These are phyloP conservation scores for Phyllosticta citrichinensis DNA, from an alignment of 2,329 filamentous ascomycete genomes.

Conservation along the genomic window DNA sequence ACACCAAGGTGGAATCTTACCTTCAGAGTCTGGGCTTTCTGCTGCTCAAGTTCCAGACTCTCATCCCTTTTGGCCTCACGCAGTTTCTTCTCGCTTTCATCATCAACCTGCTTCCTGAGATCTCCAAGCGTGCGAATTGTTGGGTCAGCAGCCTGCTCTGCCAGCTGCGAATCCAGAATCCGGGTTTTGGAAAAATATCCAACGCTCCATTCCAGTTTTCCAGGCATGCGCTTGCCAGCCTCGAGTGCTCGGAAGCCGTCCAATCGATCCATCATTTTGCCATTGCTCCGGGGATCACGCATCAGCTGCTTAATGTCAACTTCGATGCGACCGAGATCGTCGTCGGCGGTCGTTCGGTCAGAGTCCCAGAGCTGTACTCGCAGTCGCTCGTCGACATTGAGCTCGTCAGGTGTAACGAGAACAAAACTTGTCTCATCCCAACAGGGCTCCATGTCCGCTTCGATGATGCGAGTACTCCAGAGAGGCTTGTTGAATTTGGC, in stretches of 20 bases:
- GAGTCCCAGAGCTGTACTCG: constrained; percentile 68
- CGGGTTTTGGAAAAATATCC: constrained; percentile 61
- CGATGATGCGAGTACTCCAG: constrained; percentile 55
- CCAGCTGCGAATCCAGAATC: constrained; percentile 52
- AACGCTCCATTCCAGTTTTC: constrained; percentile 58
- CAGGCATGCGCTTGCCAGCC: constrained; percentile 57
- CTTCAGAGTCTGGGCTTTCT: constrained; percentile 57
- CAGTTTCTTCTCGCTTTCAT: constrained; percentile 50
- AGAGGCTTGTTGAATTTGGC: constrained; percentile 66
- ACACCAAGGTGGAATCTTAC: constrained; percentile 14
- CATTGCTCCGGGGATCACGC: constrained; percentile 47
- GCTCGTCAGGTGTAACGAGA: constrained; percentile 59
- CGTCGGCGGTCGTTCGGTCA: constrained; percentile 61
- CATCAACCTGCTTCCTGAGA: constrained; percentile 47
- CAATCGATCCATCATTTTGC: constrained; percentile 51
- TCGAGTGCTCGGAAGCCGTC: constrained; percentile 59
- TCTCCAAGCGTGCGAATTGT: constrained; percentile 48
- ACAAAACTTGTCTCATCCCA: constrained; percentile 64
- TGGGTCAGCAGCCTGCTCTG: constrained; percentile 49
- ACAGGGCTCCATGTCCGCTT: constrained; percentile 54
- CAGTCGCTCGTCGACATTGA: constrained; percentile 61
- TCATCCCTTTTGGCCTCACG: constrained; percentile 54
- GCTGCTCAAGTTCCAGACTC: constrained; percentile 54
- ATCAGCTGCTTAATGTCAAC: constrained; percentile 57
- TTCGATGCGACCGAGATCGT: constrained; percentile 65